These are phyloP conservation scores for Diaporthe aspalathi DNA, from an alignment of 2,329 filamentous ascomycete species.

Conservation along the genomic window DNA sequence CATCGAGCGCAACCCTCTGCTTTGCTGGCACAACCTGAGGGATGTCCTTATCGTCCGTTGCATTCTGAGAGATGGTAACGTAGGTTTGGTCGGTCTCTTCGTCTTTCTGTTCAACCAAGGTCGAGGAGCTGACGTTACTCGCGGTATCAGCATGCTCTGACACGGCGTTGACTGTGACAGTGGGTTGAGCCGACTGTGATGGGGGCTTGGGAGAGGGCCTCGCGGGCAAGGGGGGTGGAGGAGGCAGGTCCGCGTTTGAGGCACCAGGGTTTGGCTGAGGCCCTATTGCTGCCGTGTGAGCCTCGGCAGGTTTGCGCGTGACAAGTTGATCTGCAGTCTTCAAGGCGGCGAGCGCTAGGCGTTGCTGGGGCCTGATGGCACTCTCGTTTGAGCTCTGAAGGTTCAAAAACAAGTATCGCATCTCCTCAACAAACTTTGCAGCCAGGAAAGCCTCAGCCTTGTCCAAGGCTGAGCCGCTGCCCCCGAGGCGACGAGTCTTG, in stretches of 20 bases:
- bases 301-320: conserved; percentile 36
- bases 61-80: conserved; percentile 45
- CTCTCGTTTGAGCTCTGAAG: conserved; percentile 73
- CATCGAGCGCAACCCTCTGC: conserved; percentile 42
- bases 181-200: conserved; percentile 39
- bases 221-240: conserved; percentile 63
- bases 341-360: conserved; percentile 83
- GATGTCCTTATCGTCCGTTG: conserved; percentile 27
- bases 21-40: conserved; percentile 41
- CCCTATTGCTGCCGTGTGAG: conserved; percentile 37
- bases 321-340: conserved; percentile 50
- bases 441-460: conserved; percentile 53
- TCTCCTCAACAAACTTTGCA: conserved; percentile 75
- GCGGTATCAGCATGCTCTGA: conserved; percentile 53
- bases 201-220: conserved; percentile 57
- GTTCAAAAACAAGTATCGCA: conserved; percentile 76
- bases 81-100: conserved; percentile 51
- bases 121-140: conserved; percentile 64
- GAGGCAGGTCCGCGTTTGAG: conserved; percentile 35
- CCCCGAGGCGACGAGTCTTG: conserved; percentile 78
- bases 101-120: conserved; percentile 59
- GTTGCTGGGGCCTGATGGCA: conserved; percentile 77
- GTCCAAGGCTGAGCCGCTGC: conserved; percentile 63
- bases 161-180: conserved; percentile 43
- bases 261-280: conserved; percentile 23